Base-by-base conservation (phyloP, 768 basidiomycete genomes). In the Mycena chlorophos region DNA sequence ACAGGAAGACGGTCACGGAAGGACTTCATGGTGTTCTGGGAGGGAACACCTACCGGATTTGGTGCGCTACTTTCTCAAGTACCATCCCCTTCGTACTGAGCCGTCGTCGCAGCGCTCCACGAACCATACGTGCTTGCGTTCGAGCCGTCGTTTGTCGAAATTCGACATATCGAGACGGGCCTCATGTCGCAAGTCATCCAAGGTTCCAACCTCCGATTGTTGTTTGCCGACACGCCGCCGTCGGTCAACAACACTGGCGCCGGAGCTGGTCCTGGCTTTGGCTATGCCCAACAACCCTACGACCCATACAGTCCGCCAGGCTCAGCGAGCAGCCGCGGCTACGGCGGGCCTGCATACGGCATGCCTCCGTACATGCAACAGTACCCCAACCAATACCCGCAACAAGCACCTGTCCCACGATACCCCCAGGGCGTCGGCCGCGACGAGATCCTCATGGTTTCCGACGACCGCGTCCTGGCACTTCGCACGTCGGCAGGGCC, bases 81-180 rank as follows among this genome's bases (percentile, higher is more conserved):
- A n/a, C n/a, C n/a, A n/a, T n/a, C 2, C 10, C 17, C 1, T 25
- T 31, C 16, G 27, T 61, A 17, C 14, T 31, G 22, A 34, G 25
- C 28, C 42, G 51, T 45, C n/a, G 22, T 49, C 55, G 17, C 66
- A 98, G 96, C 96, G 2, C 82, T 98, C 13, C 91, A 94, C 66
- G 95, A 94, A 73, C 96, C 97, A 1, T 99, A 94, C 69, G 92
- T 98, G 25, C 78, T 99, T 48, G 97, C 96, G 0, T 95, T 99
- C 67, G 97, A 98, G 68, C 89, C 94, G 4, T 88, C 89, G 1
- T 99, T 99, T 68, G 89, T 98, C 65, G 97, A 99, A 72, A 88
- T 99, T 47, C 87, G 94, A 27, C 91, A 98, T 67, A 93, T 99
- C 53, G 93, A 96, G 66, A 94, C 89, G 2, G 94, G 97, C 12